phyloP scores from a whole-genome alignment of 164 flowering plant species.

The Amborella trichopoda region DNA sequence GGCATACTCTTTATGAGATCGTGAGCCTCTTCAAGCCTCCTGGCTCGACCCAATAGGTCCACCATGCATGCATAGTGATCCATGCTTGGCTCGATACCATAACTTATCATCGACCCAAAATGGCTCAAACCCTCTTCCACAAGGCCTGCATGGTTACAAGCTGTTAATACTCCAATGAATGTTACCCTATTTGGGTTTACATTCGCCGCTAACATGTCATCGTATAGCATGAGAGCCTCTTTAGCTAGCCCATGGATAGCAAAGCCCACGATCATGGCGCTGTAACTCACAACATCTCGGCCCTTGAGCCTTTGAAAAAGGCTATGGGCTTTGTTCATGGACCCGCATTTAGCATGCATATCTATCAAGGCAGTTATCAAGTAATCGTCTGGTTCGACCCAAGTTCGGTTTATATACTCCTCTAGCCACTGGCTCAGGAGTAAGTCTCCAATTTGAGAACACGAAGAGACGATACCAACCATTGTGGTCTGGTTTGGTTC shows the following conservation, averaged over 20 bases:
- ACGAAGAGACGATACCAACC: no score
- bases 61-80: conserved; percentile 43
- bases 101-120: conserved; percentile 19
- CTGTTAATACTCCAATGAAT: conserved; percentile 30
- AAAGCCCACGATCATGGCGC: conserved; percentile 40
- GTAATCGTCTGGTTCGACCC: no score
- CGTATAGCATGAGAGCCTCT: conserved; percentile 26
- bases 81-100: conserved; percentile 23
- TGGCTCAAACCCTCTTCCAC: conserved; percentile 32
- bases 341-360: conserved; percentile 39
- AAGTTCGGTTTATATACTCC: no score
- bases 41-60: conserved; percentile 34
- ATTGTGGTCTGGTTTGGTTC: no score
- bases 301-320: conserved; percentile 19
- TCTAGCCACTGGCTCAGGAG: no score
- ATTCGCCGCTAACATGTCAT: conserved; percentile 23
- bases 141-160: conserved; percentile 36
- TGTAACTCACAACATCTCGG: conserved; percentile 30
- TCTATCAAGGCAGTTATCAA: conserved; percentile 32
- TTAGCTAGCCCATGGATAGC: conserved; percentile 29
- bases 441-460: no score
- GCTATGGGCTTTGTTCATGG: conserved; percentile 24
- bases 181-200: conserved; percentile 30
- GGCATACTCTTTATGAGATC: conserved; percentile 33
- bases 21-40: conserved; percentile 27